Evolutionary conservation across 2,329 filamentous ascomycete genomes (phyloP).

Genomic region (Pestalotiopsis sp.): DNA sequence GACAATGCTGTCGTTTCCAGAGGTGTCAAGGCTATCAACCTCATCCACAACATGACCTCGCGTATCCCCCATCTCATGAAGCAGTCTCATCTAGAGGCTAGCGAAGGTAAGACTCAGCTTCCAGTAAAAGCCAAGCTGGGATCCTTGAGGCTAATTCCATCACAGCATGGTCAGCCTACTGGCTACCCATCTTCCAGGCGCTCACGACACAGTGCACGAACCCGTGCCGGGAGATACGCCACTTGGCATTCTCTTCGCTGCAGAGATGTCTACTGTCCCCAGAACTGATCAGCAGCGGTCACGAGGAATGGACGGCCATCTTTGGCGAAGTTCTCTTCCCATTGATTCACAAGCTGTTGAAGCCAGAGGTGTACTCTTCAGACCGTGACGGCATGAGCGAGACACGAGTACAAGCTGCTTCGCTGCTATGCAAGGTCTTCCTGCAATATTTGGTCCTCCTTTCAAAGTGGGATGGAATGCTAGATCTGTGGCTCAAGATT

Average conservation of each 20-base stretch:
- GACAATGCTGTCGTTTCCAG: constrained; percentile 73
- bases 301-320: constrained; percentile 92
- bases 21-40: constrained; percentile 76
- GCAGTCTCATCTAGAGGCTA: constrained; percentile 87
- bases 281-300: constrained; percentile 77
- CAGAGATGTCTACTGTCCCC: constrained; percentile 85
- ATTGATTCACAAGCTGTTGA: constrained; percentile 80
- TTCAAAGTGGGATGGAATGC: constrained; percentile 82
- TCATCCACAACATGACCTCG: constrained; percentile 79
- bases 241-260: constrained; percentile 81
- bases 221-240: constrained; percentile 87
- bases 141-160: constrained; percentile 23
- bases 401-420: constrained; percentile 88
- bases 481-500: constrained; percentile 89
- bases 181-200: constrained; percentile 90
- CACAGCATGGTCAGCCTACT: constrained; percentile 95
- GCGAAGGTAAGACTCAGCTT: constrained; percentile 62
- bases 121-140: neutral
- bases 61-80: constrained; percentile 85
- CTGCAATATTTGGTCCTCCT: constrained; percentile 87
- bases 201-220: constrained; percentile 91
- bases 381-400: constrained; percentile 94
- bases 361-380: constrained; percentile 90
- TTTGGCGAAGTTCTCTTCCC: constrained; percentile 94
- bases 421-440: constrained; percentile 91